These are phyloP conservation scores for Blastobotrys ciferrii DNA, from an alignment of 1,139 yeast genomes.

Conservation along the genomic window DNA sequence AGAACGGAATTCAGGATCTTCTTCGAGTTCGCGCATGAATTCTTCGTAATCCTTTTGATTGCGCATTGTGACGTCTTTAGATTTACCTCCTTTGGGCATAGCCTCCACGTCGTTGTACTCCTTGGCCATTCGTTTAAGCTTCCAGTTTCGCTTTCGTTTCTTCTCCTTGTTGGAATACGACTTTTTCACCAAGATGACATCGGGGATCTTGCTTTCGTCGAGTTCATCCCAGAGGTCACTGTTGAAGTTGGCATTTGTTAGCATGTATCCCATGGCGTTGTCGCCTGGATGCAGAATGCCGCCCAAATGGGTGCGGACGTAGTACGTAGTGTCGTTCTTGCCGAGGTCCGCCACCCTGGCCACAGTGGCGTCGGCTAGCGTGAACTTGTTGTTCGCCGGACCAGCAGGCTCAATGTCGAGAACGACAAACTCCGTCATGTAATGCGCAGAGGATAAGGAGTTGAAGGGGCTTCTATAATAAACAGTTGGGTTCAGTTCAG, in stretches of 20 bases:
- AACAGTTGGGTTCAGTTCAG: slow-evolving; percentile 66
- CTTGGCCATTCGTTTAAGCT: slow-evolving; percentile 95
- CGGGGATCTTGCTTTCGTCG: slow-evolving; percentile 60
- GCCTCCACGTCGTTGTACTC: slow-evolving; percentile 68
- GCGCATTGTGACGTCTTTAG: slow-evolving; percentile 62
- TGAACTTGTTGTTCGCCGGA: slow-evolving; percentile 67
- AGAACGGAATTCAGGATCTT: slow-evolving; percentile 87
- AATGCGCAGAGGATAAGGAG: slow-evolving; percentile 71
- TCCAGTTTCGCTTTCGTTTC: slow-evolving; percentile 78
- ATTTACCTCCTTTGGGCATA: slow-evolving; percentile 43
- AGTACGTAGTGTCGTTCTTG: slow-evolving; percentile 73
- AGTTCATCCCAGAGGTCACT: slow-evolving; percentile 79
- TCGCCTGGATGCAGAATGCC: slow-evolving; percentile 96
- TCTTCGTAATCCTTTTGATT: slow-evolving; percentile 91
- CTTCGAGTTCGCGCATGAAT: slow-evolving; percentile 80
- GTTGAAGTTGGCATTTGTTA: slow-evolving; percentile 83
- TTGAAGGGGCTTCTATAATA: slow-evolving; percentile 85
- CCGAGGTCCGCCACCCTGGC: slow-evolving; percentile 91
- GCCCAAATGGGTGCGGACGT: slow-evolving; percentile 88
- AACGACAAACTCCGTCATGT: slow-evolving; percentile 81
- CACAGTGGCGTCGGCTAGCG: slow-evolving; percentile 86
- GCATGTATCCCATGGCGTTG: slow-evolving; percentile 85
- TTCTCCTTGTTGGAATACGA: slow-evolving; percentile 78
- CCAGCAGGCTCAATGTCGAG: slow-evolving; percentile 95
- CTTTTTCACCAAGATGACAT: slow-evolving; percentile 89